phyloP scores from a whole-genome alignment of 495 filamentous ascomycete species.

The Neurospora sp. region DNA sequence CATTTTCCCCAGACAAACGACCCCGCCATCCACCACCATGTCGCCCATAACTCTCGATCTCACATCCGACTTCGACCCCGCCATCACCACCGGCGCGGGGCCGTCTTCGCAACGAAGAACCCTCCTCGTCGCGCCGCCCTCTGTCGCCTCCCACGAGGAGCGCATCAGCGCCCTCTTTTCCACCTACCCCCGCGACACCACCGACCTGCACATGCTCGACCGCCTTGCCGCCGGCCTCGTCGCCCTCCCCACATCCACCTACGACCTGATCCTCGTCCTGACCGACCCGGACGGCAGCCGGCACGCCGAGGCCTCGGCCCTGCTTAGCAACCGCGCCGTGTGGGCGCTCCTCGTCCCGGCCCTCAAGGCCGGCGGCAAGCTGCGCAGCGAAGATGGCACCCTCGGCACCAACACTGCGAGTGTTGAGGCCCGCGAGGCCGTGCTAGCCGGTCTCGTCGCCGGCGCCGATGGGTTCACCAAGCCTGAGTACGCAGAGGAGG shows the following conservation, averaged over 20 bases:
- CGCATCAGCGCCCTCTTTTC: conserved; percentile 34
- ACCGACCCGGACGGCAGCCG: conserved; percentile 57
- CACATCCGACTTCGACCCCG: conserved; percentile 18
- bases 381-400: conserved; percentile 58
- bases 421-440: conserved; percentile 53
- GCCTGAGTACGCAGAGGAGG: conserved; percentile 52
- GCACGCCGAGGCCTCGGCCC: conserved; percentile 44
- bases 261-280: conserved; percentile 79
- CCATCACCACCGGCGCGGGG: conserved; percentile 7
- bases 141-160: conserved; percentile 39
- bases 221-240: conserved; percentile 78
- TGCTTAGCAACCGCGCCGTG: conserved; percentile 51
- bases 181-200: conserved; percentile 51
- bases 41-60: conserved; percentile 17
- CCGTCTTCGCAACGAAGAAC: conserved; percentile 26
- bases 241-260: conserved; percentile 61
- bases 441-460: conserved; percentile 68
- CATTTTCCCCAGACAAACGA: not conserved
- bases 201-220: conserved; percentile 97
- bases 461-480: conserved; percentile 58
- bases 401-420: conserved; percentile 36
- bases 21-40: conserved; percentile 9
- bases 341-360: conserved; percentile 55
- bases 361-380: conserved; percentile 58
- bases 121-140: conserved; percentile 45